Percentiles rank a stretch among this genome's conserved stretches.
Evolutionary conservation across 768 basidiomycete genomes (phyloP).

Genomic region (Termitomyces sp.): DNA sequence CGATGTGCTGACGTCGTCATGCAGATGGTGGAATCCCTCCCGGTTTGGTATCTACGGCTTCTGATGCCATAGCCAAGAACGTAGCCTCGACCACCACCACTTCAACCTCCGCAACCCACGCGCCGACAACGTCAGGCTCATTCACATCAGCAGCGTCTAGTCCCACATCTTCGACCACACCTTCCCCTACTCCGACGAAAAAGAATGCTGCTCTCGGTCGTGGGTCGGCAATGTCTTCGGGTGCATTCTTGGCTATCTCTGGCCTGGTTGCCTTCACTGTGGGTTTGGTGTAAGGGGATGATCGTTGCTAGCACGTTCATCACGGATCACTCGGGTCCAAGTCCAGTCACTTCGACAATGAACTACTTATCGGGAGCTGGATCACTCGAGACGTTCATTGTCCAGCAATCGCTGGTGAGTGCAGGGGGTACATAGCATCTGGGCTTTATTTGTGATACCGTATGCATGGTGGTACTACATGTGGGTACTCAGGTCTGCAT

Average conservation of each 20-base stretch:
- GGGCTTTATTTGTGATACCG: not conserved
- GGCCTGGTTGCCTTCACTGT: conserved; percentile 10
- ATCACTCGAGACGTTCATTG: not conserved
- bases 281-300: not conserved
- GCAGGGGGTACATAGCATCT: not conserved
- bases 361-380: not conserved
- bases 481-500: not conserved
- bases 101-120: not conserved
- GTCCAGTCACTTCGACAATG: not conserved
- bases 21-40: conserved; percentile 23
- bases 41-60: conserved; percentile 16
- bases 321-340: conserved; percentile 11
- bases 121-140: not conserved
- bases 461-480: not conserved
- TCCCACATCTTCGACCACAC: conserved; percentile 6
- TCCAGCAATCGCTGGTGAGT: not conserved
- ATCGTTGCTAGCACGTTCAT: not conserved
- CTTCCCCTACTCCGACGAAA: conserved; percentile 3
- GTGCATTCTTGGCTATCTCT: conserved; percentile 10
- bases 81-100: not conserved
- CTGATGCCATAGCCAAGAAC: not conserved
- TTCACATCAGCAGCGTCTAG: conserved; percentile 4
- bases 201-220: conserved; percentile 16
- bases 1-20: not conserved
- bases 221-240: conserved; percentile 4